Evolutionary conservation across 495 filamentous ascomycete genomes (phyloP).

Genomic region (Tuber microsphaerosporum): DNA sequence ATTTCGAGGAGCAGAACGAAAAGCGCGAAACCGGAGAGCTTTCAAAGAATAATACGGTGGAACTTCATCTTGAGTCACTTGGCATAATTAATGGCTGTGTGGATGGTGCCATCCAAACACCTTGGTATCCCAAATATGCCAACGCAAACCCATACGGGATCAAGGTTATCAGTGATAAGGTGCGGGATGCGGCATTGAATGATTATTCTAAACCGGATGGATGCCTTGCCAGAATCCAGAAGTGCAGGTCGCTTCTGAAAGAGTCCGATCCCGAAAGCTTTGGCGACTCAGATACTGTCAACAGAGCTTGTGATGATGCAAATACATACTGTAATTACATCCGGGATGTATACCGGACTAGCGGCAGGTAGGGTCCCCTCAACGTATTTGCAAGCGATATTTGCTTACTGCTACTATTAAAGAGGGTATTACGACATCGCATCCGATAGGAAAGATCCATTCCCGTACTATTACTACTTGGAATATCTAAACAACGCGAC

Average conservation of each 20-base stretch:
- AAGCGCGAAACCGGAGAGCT: slow-evolving; percentile 48
- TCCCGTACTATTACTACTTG: slow-evolving; percentile 56
- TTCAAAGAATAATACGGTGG: slow-evolving; percentile 42
- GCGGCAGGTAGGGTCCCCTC: slow-evolving; percentile 15
- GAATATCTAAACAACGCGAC: slow-evolving; percentile 59
- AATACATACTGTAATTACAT: slow-evolving; percentile 13
- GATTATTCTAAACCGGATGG: slow-evolving; percentile 47
- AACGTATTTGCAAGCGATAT: slow-evolving; percentile 3
- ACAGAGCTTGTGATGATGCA: slow-evolving; percentile 27
- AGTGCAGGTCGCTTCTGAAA: slow-evolving; percentile 44
- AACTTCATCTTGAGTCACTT: slow-evolving; percentile 53
- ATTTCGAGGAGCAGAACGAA: slow-evolving; percentile 58
- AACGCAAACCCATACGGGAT: slow-evolving; percentile 72
- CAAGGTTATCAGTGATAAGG: slow-evolving; percentile 53
- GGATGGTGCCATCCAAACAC: slow-evolving; percentile 62
- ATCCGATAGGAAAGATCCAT: slow-evolving; percentile 51
- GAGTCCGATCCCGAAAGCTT: slow-evolving; percentile 51
- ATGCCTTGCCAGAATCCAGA: slow-evolving; percentile 46
- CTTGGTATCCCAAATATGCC: slow-evolving; percentile 60
- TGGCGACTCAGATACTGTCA: slow-evolving; percentile 47
- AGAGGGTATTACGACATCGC: slow-evolving; percentile 61
- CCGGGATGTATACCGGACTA: slow-evolving; percentile 9
- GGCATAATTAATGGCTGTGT: slow-evolving; percentile 69
- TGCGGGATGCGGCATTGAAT: slow-evolving; percentile 48
- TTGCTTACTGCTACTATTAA: slow-evolving; percentile 3